Conservation (phyloP, 257 asterid species). For the Solanum rostratum region DNA sequence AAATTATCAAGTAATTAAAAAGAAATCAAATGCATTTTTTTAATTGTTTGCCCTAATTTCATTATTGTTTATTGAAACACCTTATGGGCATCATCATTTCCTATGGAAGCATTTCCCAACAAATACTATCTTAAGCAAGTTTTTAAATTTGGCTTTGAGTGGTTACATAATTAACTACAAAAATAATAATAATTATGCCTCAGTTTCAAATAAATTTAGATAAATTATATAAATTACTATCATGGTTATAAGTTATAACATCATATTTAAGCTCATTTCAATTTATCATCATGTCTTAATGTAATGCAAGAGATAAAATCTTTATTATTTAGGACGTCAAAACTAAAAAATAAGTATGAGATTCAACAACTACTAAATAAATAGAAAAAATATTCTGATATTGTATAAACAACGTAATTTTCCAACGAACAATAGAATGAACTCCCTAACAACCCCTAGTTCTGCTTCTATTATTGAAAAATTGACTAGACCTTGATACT, state of each 20-base stretch:
- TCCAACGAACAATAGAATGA: neutral
- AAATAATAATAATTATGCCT: neutral
- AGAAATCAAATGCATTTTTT: too few relatives aligned
- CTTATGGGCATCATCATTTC: neutral
- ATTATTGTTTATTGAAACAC: neutral
- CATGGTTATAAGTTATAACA: neutral
- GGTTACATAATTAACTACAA: neutral
- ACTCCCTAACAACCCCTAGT: neutral
- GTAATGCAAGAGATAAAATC: neutral
- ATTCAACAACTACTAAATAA: neutral
- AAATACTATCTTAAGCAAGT: neutral
- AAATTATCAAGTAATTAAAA: too few relatives aligned
- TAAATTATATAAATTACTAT: neutral
- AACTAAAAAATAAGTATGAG: too few relatives aligned
- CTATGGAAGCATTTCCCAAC: neutral
- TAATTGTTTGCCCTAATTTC: too few relatives aligned
- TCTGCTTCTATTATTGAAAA: neutral
- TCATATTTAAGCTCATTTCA: neutral
- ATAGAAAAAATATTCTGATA: neutral
- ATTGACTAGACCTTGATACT: neutral
- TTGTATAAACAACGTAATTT: neutral
- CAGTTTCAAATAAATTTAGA: neutral
- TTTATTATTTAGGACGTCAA: too few relatives aligned
- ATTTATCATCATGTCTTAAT: neutral
- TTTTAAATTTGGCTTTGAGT: neutral